Evolutionary conservation across 345 rosid genomes (phyloP).

Genomic region (Durio zibethinus): DNA sequence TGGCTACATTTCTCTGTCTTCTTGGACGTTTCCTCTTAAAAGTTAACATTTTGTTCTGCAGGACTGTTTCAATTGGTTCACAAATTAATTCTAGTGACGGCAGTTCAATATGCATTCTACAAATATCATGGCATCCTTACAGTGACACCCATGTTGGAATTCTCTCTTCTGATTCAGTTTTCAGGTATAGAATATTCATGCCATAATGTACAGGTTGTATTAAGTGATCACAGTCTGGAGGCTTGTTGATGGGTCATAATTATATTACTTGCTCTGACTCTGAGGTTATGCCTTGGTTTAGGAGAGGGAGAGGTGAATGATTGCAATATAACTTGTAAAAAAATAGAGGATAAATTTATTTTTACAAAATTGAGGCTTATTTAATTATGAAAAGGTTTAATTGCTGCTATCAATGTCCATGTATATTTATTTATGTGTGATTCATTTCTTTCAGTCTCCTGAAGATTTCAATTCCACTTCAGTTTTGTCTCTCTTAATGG

Average conservation of each 20-base stretch:
- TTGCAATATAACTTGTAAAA: neutral
- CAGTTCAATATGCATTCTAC: conserved; percentile 51
- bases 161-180: conserved; percentile 93
- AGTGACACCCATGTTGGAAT: conserved; percentile 80
- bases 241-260: neutral
- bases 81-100: conserved; percentile 53
- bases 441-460: neutral
- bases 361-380: neutral
- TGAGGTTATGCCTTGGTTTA: neutral
- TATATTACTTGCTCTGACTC: neutral
- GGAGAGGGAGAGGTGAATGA: neutral
- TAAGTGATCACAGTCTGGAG: neutral
- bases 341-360: neutral
- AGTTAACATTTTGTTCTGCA: conserved; percentile 29
- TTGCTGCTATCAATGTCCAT: neutral
- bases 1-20: neutral
- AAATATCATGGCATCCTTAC: conserved; percentile 82
- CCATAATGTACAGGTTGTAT: neutral
- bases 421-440: neutral
- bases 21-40: conserved; percentile 10
- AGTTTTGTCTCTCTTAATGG: neutral
- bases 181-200: conserved; percentile 51
- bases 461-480: neutral
- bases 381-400: neutral
- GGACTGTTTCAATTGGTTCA: conserved; percentile 78